phyloP scores from a whole-genome alignment of 2,329 filamentous ascomycete species.

The Epichloe aotearoae region DNA sequence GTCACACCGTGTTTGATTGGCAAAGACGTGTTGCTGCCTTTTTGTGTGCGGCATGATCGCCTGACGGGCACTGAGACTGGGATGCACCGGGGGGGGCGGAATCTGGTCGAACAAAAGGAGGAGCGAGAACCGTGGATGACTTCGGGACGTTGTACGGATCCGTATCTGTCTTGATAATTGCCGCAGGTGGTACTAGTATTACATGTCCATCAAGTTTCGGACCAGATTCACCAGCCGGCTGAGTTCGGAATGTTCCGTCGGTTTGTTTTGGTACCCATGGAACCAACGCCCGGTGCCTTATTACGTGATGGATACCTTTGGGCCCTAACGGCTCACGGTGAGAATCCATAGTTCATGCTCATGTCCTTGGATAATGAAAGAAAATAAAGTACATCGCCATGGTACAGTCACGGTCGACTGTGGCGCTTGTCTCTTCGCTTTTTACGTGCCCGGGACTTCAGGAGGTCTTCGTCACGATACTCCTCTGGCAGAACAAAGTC shows the following conservation, averaged over 20 bases:
- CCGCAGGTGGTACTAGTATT: no score
- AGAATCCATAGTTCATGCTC: no score
- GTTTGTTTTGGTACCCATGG: no score
- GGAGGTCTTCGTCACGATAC: constrained; percentile 39
- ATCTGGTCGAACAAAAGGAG: neutral
- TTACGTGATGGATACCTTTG: no score
- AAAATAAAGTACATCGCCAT: neutral
- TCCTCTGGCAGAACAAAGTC: constrained; percentile 68
- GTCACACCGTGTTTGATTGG: neutral
- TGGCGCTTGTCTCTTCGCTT: constrained; percentile 47
- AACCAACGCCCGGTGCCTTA: no score
- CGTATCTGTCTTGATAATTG: no score
- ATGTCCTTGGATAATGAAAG: neutral
- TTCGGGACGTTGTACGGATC: neutral
- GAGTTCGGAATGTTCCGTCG: no score
- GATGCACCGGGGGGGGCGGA: neutral
- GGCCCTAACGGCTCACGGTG: no score
- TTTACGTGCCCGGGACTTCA: constrained; percentile 49
- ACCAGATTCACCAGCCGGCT: no score
- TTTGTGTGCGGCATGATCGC: neutral
- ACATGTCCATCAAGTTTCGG: no score
- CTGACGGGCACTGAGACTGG: neutral
- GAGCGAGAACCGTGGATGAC: no score
- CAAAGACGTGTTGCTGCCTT: neutral
- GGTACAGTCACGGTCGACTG: constrained; percentile 23